A percentile compares a stretch with the other conserved stretches of the same genome.
Conservation (phyloP, 139 green algal species). For the Yamagishiella unicocca region DNA sequence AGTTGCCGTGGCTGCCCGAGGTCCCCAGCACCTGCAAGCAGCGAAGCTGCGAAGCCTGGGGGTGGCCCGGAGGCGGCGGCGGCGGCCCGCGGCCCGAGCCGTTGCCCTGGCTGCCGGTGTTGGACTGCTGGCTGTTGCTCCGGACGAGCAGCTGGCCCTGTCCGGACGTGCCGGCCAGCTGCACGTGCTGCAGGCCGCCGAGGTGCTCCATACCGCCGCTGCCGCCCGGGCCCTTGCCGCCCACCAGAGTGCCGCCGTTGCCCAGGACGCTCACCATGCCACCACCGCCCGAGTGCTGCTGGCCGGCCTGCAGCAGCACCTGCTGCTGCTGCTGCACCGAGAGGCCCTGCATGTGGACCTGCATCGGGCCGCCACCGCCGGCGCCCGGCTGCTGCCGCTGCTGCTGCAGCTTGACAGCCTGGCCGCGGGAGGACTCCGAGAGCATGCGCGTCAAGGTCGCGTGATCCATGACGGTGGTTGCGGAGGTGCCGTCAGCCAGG, state of each 20-base stretch:
- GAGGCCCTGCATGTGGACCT: conserved; percentile 1
- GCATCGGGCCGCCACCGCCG: not conserved
- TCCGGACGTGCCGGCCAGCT: not conserved
- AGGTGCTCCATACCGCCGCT: not conserved
- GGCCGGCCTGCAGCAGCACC: not conserved
- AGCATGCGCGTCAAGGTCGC: conserved; percentile 26
- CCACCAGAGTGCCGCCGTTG: not conserved
- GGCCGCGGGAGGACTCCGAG: not conserved
- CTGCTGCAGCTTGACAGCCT: conserved; percentile 8
- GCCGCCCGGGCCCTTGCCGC: not conserved
- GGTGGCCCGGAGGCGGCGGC: not conserved
- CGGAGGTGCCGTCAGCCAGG: conserved; percentile 34
- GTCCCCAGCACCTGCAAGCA: not conserved
- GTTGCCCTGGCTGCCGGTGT: not conserved
- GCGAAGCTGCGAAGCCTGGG: not conserved
- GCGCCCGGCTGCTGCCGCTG: conserved; percentile 3
- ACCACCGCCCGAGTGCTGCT: not conserved
- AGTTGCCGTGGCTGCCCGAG: not conserved
- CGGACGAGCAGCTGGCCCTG: not conserved
- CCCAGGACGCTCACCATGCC: not conserved
- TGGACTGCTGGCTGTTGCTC: not conserved
- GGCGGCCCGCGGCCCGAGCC: not conserved
- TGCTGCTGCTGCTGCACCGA: conserved; percentile 13
- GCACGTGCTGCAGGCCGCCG: conserved; percentile 6
- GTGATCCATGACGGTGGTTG: conserved; percentile 29